Conservation (phyloP, 2,329 filamentous ascomycete genomes). For the Setomelanomma holmii region DNA sequence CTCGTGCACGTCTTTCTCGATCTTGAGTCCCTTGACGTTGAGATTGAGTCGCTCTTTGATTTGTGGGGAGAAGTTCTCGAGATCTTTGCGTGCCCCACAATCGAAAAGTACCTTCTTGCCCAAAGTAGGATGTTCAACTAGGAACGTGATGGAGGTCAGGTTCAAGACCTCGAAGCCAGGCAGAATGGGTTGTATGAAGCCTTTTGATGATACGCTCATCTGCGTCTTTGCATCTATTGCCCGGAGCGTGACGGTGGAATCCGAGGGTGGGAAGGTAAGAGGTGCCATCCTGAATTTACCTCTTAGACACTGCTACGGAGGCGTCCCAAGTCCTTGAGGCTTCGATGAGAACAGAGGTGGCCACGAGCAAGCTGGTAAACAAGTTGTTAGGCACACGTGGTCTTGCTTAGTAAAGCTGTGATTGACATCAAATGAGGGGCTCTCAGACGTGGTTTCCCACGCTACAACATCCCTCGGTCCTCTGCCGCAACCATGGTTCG, state of each 20-base stretch:
- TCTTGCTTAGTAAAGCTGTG: no score
- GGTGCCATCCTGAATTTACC: conserved; percentile 5
- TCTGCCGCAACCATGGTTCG: not conserved
- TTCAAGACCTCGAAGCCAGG: conserved; percentile 16
- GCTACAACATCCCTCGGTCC: not conserved
- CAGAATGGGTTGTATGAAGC: conserved; percentile 17
- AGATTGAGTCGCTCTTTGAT: conserved; percentile 18
- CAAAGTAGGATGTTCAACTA: conserved; percentile 9
- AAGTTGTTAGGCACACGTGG: no score
- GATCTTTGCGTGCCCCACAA: conserved; percentile 20
- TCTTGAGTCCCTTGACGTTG: conserved; percentile 17
- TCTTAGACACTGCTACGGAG: not conserved
- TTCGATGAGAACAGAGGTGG: no score
- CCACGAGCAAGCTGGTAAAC: no score
- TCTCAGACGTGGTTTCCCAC: not conserved
- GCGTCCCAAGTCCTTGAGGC: no score
- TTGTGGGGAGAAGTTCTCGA: conserved; percentile 19
- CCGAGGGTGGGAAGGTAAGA: conserved; percentile 11
- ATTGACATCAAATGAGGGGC: not conserved
- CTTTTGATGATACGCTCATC: conserved; percentile 17
- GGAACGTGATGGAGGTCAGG: conserved; percentile 16
- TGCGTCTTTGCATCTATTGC: conserved; percentile 21
- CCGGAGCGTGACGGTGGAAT: conserved; percentile 8
- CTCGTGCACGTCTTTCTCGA: conserved; percentile 23
- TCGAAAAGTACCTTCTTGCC: conserved; percentile 21